Evolutionary conservation across 2,329 filamentous ascomycete genomes (phyloP).

Genomic region (Penicillium decumbens): DNA sequence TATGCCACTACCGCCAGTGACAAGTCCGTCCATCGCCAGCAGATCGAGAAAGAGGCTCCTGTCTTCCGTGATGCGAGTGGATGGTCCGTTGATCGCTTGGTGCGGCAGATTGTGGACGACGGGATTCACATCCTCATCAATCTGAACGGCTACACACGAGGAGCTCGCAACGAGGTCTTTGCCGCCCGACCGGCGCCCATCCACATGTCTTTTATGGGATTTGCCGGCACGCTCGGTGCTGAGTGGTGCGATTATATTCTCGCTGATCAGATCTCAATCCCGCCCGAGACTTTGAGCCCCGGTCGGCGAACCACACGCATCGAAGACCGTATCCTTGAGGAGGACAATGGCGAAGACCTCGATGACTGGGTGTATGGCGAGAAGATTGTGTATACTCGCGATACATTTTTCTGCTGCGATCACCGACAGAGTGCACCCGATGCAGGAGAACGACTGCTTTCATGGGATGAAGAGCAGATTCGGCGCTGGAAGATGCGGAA

Average conservation of each 20-base stretch:
- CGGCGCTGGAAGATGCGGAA: constrained; percentile 90
- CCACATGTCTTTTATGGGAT: constrained; percentile 99
- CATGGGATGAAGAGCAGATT: constrained; percentile 78
- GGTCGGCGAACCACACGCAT: constrained; percentile 70
- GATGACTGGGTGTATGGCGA: constrained; percentile 93
- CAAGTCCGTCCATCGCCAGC: constrained; percentile 77
- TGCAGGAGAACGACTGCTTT: constrained; percentile 59
- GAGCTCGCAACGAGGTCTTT: constrained; percentile 96
- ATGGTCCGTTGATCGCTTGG: constrained; percentile 79
- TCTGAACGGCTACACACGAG: constrained; percentile 94
- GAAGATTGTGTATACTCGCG: constrained; percentile 88
- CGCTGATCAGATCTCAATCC: constrained; percentile 82
- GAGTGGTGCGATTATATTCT: constrained; percentile 99
- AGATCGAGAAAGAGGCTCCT: constrained; percentile 89
- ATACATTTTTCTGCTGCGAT: constrained; percentile 98
- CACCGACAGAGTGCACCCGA: constrained; percentile 86
- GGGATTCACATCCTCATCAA: constrained; percentile 93
- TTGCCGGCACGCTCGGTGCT: constrained; percentile 88
- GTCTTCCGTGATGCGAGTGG: constrained; percentile 82
- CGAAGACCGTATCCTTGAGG: constrained; percentile 60
- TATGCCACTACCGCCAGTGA: constrained; percentile 94
- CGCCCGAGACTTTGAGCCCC: constrained; percentile 72
- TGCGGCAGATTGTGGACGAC: constrained; percentile 80
- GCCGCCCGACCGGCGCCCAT: constrained; percentile 90
- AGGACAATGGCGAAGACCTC: constrained; percentile 62